Conservation (phyloP, 139 green algal genomes). For the Asterochloris sp. region DNA sequence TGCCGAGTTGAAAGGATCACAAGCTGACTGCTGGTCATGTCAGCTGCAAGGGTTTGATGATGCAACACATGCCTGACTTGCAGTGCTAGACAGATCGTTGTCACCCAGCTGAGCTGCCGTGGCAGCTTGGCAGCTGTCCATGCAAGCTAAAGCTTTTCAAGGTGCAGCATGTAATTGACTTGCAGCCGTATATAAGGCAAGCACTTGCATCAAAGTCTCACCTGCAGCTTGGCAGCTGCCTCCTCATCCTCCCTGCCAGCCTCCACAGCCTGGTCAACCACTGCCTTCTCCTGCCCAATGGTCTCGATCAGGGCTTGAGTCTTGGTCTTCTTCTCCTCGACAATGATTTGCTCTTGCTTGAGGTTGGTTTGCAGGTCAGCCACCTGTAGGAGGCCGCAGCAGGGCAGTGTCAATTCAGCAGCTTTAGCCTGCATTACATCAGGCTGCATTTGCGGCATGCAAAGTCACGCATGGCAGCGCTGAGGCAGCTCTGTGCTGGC, state of each 20-base stretch:
- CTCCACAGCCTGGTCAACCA: conserved; percentile 86
- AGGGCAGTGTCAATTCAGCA: not conserved
- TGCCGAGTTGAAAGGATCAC: not conserved
- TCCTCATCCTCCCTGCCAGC: conserved; percentile 68
- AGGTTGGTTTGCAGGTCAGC: conserved; percentile 78
- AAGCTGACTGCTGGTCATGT: too few species aligned
- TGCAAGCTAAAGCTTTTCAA: not conserved
- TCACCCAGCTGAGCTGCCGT: too few species aligned
- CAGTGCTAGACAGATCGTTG: too few species aligned
- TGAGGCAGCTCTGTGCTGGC: too few species aligned
- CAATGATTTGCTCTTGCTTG: conserved; percentile 81
- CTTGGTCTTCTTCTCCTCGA: conserved; percentile 86
- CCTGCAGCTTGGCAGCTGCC: conserved; percentile 38
- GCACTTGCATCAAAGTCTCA: not conserved
- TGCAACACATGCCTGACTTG: too few species aligned
- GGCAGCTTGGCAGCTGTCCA: too few species aligned
- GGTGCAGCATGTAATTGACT: not conserved
- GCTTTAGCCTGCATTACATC: too few species aligned
- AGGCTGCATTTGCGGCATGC: not conserved
- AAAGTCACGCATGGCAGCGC: not conserved
- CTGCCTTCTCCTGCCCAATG: conserved; percentile 84
- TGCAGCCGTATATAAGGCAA: too few species aligned
- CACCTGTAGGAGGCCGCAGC: conserved; percentile 50
- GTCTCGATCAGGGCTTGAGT: conserved; percentile 86
- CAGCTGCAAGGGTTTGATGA: too few species aligned